Evolutionary conservation across 169 alveolate species (phyloP).

Genomic region (Plasmodium inui): DNA sequence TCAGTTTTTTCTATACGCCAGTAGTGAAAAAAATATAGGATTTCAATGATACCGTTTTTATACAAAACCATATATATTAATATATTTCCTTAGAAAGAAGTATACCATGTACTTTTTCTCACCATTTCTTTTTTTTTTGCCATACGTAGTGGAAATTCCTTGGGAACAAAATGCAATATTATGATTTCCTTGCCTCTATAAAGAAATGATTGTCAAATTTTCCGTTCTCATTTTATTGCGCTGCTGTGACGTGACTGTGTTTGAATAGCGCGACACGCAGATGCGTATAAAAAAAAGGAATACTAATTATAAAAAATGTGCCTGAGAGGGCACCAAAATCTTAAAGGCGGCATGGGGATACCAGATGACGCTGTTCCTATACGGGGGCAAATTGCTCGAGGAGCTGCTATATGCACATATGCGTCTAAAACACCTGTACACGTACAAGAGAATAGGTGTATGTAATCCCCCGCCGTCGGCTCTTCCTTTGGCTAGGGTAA

Average conservation of each 20-base stretch:
- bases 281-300: background rate
- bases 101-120: too few species aligned
- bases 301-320: background rate
- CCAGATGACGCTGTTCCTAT: background rate
- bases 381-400: background rate
- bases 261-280: background rate
- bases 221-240: background rate
- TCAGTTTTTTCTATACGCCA: constrained; percentile 82
- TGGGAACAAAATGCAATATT: background rate
- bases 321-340: background rate
- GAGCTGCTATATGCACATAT: background rate
- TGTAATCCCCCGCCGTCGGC: background rate
- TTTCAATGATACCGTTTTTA: background rate
- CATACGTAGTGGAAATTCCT: background rate
- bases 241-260: background rate
- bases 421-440: background rate
- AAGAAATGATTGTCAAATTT: background rate
- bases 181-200: background rate
- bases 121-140: too few species aligned
- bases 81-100: background rate
- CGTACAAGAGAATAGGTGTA: background rate
- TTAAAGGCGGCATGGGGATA: background rate
- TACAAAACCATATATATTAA: background rate
- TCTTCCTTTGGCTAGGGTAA: background rate
- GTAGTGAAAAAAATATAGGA: background rate